Conservation (phyloP, 106 monocot species). For the Hemerocallis citrina region DNA sequence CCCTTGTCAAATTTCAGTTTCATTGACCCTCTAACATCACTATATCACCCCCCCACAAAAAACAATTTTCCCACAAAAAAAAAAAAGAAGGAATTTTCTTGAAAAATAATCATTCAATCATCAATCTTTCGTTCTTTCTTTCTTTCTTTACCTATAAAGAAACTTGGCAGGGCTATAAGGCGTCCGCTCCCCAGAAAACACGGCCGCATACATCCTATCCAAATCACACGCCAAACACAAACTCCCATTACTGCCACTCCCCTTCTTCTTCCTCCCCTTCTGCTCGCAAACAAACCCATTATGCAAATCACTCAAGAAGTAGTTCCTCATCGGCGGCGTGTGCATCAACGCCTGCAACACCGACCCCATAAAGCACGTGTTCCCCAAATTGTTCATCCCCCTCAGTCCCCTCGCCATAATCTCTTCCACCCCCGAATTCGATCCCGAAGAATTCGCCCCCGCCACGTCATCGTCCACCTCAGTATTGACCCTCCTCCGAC, state of each 20-base stretch:
- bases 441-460: constrained; percentile 29
- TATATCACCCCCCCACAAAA: no score
- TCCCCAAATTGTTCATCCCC: constrained; percentile 89
- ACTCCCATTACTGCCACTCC: neutral
- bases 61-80: no score
- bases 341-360: constrained; percentile 86
- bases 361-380: constrained; percentile 98
- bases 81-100: no score
- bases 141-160: constrained; percentile 77
- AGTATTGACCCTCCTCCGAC: constrained; percentile 42
- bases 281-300: constrained; percentile 58
- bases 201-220: constrained; percentile 70
- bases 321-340: constrained; percentile 68
- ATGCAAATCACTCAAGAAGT: constrained; percentile 80
- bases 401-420: constrained; percentile 45
- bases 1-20: no score
- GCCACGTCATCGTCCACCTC: constrained; percentile 36
- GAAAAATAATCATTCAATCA: no score
- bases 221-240: constrained; percentile 82
- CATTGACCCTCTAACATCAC: no score
- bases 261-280: constrained; percentile 31
- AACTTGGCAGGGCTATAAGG: constrained; percentile 87
- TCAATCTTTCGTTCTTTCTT: no score
- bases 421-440: constrained; percentile 11
- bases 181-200: constrained; percentile 65